phyloP scores from a whole-genome alignment of 352 stramenopile species.

The Phytophthora meadii region DNA sequence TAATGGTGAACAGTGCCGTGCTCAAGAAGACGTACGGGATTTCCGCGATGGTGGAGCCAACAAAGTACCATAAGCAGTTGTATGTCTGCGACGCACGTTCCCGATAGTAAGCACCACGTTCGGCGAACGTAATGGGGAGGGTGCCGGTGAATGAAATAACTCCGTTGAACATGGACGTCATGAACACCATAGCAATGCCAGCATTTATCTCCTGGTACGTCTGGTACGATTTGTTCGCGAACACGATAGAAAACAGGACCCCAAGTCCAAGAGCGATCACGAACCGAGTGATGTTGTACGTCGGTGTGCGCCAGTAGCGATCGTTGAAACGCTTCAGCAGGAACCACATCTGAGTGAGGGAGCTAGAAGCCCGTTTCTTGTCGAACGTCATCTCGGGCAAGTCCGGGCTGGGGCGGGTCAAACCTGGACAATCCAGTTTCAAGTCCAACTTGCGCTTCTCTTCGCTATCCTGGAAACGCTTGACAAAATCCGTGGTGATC shows the following conservation, averaged over 20 bases:
- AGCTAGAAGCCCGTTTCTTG: constrained; percentile 42
- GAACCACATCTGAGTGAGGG: constrained; percentile 35
- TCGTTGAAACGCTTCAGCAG: constrained; percentile 35
- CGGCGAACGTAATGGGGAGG: constrained; percentile 77
- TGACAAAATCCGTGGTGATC: constrained; percentile 46
- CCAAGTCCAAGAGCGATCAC: constrained; percentile 63
- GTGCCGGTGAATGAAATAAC: constrained; percentile 79
- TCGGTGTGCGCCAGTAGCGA: constrained; percentile 74
- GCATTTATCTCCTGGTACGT: constrained; percentile 50
- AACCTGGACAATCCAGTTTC: constrained; percentile 24
- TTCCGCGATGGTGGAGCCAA: constrained; percentile 83
- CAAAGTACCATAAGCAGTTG: constrained; percentile 66
- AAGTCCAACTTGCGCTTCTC: constrained; percentile 24
- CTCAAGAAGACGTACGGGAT: constrained; percentile 62
- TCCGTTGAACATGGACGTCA: constrained; percentile 76
- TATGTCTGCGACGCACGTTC: constrained; percentile 86
- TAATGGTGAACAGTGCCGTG: constrained; percentile 43
- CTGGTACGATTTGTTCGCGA: constrained; percentile 40
- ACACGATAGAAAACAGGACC: constrained; percentile 81
- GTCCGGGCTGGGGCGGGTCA: constrained; percentile 19
- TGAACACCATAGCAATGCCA: constrained; percentile 80
- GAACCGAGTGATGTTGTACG: constrained; percentile 85
- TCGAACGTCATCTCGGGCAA: constrained; percentile 39
- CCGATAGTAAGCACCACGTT: constrained; percentile 83
- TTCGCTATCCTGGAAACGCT: constrained; percentile 44